A percentile compares a stretch with the other conserved stretches of the same genome.
These are phyloP conservation scores for Bruguiera hainesii DNA, from an alignment of 441 rosid species.

Conservation along the genomic window DNA sequence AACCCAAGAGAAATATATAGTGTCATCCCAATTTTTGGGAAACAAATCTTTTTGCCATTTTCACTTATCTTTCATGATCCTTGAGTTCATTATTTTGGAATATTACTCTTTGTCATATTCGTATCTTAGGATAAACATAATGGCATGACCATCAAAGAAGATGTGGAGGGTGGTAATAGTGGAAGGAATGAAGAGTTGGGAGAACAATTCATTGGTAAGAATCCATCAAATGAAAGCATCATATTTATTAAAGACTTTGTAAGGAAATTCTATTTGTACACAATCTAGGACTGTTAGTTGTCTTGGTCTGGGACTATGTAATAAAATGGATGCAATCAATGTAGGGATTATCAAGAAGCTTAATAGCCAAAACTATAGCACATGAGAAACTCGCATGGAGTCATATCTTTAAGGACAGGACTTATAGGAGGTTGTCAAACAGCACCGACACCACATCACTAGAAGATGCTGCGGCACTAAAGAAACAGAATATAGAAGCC, in stretches of 20 bases:
- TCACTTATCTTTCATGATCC: conserved; percentile 11
- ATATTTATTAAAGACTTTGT: too few species aligned
- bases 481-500: neutral
- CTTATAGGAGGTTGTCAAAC: neutral
- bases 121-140: neutral
- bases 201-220: conserved; percentile 38
- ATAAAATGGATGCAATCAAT: too few species aligned
- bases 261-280: too few species aligned
- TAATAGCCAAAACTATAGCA: neutral
- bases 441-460: neutral
- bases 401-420: neutral
- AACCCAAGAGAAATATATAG: too few species aligned
- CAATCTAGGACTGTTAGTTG: too few species aligned
- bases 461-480: neutral
- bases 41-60: conserved; percentile 11
- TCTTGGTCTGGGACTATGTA: too few species aligned
- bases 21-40: neutral
- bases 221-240: conserved; percentile 5
- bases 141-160: conserved; percentile 39
- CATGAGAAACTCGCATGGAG: neutral
- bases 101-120: conserved; percentile 19
- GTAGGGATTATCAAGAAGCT: neutral
- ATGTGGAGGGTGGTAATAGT: conserved; percentile 21
- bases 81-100: neutral
- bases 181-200: conserved; percentile 16